A percentile compares a stretch with the other conserved stretches of the same genome.
phyloP scores from a whole-genome alignment of 2,329 filamentous ascomycete genomes.

The Curvularia sp. region DNA sequence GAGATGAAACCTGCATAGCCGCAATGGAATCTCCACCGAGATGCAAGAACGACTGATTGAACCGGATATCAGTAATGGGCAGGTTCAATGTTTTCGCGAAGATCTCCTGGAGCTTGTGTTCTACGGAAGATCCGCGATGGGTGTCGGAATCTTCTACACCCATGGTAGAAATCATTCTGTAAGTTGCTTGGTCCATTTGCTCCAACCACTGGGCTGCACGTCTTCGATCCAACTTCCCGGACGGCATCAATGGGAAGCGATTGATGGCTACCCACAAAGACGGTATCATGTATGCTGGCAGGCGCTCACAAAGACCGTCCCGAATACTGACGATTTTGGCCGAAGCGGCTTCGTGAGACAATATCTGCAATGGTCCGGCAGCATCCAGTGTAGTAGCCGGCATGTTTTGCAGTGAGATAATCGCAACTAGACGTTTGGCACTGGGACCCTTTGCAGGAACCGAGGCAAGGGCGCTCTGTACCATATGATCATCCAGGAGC shows the following conservation, averaged over 20 bases:
- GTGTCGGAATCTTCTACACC: slow-evolving; percentile 25
- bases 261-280: slow-evolving; percentile 42
- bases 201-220: slow-evolving; percentile 43
- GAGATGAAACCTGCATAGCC: slow-evolving; percentile 47
- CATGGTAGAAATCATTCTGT: slow-evolving; percentile 37
- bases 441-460: slow-evolving; percentile 41
- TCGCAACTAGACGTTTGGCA: slow-evolving; percentile 43
- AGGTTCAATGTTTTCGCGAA: slow-evolving; percentile 44
- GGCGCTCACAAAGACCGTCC: slow-evolving; percentile 39
- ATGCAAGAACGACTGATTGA: slow-evolving; percentile 46
- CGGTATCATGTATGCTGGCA: slow-evolving; percentile 47
- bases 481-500: slow-evolving; percentile 40
- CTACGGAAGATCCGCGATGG: slow-evolving; percentile 28
- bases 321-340: slow-evolving; percentile 34
- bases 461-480: slow-evolving; percentile 41
- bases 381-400: not conserved
- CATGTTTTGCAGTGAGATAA: slow-evolving; percentile 37
- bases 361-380: slow-evolving; percentile 21
- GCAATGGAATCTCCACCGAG: slow-evolving; percentile 48
- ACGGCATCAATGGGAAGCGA: slow-evolving; percentile 43
- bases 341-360: slow-evolving; percentile 34
- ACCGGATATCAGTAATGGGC: slow-evolving; percentile 34
- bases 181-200: slow-evolving; percentile 38
- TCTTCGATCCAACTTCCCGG: slow-evolving; percentile 44
- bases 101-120: slow-evolving; percentile 41